Conservation (phyloP, 2,329 filamentous ascomycete species). For the Periconia digitata region DNA sequence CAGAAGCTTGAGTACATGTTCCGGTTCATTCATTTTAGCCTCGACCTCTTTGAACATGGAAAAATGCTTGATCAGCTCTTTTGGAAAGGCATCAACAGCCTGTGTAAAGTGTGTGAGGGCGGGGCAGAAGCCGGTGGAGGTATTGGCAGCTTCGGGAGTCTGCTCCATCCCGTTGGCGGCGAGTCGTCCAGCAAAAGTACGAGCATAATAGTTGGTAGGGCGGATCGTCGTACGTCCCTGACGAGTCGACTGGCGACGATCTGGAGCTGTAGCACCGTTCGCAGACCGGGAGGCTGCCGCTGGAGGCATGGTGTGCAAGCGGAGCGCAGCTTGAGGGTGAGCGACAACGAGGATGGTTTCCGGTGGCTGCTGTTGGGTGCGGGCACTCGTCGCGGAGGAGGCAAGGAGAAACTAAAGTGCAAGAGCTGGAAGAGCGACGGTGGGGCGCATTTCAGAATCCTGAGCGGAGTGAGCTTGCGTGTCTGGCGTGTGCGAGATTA, state of each 20-base stretch:
- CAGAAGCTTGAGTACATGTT: slow-evolving; percentile 77
- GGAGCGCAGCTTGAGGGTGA: slow-evolving; percentile 9
- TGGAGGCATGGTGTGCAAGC: slow-evolving; percentile 37
- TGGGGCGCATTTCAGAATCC: slow-evolving; percentile 32
- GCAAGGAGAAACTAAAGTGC: slow-evolving; percentile 15
- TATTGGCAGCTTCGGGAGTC: slow-evolving; percentile 40
- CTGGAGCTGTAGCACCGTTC: slow-evolving; percentile 19
- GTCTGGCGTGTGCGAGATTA: slow-evolving; percentile 19
- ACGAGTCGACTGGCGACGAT: slow-evolving; percentile 47
- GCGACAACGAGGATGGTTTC: slow-evolving; percentile 14
- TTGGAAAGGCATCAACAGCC: slow-evolving; percentile 86
- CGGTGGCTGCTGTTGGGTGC: slow-evolving; percentile 9
- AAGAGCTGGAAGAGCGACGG: slow-evolving; percentile 20
- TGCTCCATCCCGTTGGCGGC: slow-evolving; percentile 39
- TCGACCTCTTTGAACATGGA: slow-evolving; percentile 97
- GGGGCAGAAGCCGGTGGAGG: slow-evolving; percentile 60
- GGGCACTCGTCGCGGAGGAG: slow-evolving; percentile 19
- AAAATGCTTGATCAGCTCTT: slow-evolving; percentile 93
- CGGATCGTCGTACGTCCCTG: slow-evolving; percentile 50
- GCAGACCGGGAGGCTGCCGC: slow-evolving; percentile 34
- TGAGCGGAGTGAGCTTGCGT: slow-evolving; percentile 22
- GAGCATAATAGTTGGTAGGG: slow-evolving; percentile 56
- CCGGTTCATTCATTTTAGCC: slow-evolving; percentile 88
- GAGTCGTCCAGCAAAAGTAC: slow-evolving; percentile 46
- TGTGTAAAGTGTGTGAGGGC: slow-evolving; percentile 80